These are phyloP conservation scores for Solanum infundibuliforme DNA, from an alignment of 257 asterid species.

Conservation along the genomic window DNA sequence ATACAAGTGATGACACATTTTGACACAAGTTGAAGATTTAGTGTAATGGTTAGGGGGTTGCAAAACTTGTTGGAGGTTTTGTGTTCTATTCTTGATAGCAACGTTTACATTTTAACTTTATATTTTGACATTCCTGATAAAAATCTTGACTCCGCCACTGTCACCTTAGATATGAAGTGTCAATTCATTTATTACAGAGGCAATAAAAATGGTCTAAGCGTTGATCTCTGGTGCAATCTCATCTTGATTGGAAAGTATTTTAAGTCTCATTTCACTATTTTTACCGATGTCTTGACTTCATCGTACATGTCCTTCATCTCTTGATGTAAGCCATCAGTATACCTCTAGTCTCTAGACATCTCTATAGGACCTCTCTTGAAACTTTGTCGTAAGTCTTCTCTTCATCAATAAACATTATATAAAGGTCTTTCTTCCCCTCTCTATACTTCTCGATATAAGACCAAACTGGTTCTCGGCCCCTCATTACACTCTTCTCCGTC, in stretches of 20 bases:
- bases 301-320: neutral
- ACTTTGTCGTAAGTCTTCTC: neutral
- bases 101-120: too few relatives aligned
- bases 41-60: too few relatives aligned
- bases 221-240: neutral
- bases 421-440: neutral
- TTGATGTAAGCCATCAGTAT: neutral
- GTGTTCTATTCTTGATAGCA: too few relatives aligned
- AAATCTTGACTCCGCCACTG: too few relatives aligned
- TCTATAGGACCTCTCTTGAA: neutral
- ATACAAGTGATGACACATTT: too few relatives aligned
- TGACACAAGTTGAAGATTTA: too few relatives aligned
- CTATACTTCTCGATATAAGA: too few relatives aligned
- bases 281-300: neutral
- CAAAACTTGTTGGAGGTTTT: too few relatives aligned
- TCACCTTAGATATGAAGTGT: neutral
- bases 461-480: neutral
- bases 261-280: neutral
- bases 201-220: neutral
- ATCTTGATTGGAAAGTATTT: neutral
- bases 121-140: too few relatives aligned
- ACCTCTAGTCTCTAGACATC: neutral
- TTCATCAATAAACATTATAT: neutral
- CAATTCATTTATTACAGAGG: neutral
- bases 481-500: neutral